Evolutionary conservation across 108 stramenopile species (phyloP), one percentile per base, ranked within the genome.

Genomic region (Nitzschia sp.): DNA sequence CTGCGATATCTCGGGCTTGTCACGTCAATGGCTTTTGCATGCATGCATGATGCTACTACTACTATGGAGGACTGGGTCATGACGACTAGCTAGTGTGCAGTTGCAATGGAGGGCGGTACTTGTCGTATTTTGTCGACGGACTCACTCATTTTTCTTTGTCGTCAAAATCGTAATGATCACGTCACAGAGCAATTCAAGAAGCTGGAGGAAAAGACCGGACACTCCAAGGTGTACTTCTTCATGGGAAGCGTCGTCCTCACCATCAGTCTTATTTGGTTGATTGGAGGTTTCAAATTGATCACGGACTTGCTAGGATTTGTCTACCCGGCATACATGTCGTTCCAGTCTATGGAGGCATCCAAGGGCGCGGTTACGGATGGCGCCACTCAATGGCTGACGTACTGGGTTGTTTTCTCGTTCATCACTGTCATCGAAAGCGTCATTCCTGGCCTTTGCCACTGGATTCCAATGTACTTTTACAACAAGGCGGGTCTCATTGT

Each of bases 301-400:
- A 91, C 95, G 28, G 95, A 97, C 70, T 68, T 97, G 35, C 70
- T 95, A 4, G 94, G 92, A 30, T 97, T 97, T 74, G 74, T 95
- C 19, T 98, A 97, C 84, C 98, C 98, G 23, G 96, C 96, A 3
- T 97, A 96, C 91, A 95, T 95, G 91, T 96, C 96, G 15, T 97
- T 98, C 78, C 96, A 96, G 74, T 95, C 95, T 25, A 92, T 98
- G 75, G 98, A 97, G 57, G 80, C 88, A 21, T 70, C 73, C 29
- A 67, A 68, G 28, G 47, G 71, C 23, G 74, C 46, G 27, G 56
- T 66, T 23, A 71, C 81, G 23, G 75, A 70, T 26, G 96, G 96
- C 55, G 95, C 96, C 64, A 92, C 87, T 5, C 95, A 97, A 68
- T 98, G 98, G 98, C 84, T 98, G 36, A 96, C 94, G 18, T 98